Base-by-base conservation (phyloP, 2,329 filamentous ascomycete genomes). In the Fusarium falciforme region DNA sequence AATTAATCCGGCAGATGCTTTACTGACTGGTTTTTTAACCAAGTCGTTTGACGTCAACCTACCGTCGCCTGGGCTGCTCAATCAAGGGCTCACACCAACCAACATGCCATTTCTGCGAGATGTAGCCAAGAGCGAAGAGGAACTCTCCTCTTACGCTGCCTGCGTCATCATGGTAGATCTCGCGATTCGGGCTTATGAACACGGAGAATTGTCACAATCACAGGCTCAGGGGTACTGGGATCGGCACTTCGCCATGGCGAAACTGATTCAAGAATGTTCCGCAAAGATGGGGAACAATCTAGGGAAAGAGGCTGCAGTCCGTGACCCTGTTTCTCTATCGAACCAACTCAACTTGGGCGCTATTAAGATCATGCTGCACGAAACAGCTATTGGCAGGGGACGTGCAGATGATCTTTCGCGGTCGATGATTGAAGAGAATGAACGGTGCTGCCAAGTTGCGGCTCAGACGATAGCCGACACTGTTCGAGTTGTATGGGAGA, bases 61-160 rank as follows among this genome's bases (percentile, higher is more conserved):
- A 3, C 54, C 54, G 0, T 40, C 16, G 0, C 33, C 54, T 25
- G 54, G 54, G 0, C 4, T 36, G 2, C 54, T 58, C 3, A 20
- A n/a, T 25, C 33, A 0, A 4, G 10, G 3, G 2, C 9, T 58
- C 0, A 27, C 0, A 11, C 16, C 20, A 14, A 4, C 1, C 1
- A 7, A 12, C 3, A 58, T 58, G 54, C 22, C 54, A 4, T 58
- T 58, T 38, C 54, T 58, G 0, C n/a, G 54, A 27, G 33, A 57
- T 38, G 14, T 29, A 0, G 2, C 22, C 2, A 27, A 57, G 6
- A 17, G 16, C 10, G 4, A n/a, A 6, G 10, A 58, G 20, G 16
- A 25, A 1, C 33, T 58, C 10, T 58, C 54, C 1, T 38, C 54
- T 1, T 58, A 38, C 8, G 22, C 22, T 9, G 33, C 33, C 1